These are phyloP conservation scores for Lagenaria siceraria DNA, from an alignment of 306 rosid genomes.

Conservation along the genomic window DNA sequence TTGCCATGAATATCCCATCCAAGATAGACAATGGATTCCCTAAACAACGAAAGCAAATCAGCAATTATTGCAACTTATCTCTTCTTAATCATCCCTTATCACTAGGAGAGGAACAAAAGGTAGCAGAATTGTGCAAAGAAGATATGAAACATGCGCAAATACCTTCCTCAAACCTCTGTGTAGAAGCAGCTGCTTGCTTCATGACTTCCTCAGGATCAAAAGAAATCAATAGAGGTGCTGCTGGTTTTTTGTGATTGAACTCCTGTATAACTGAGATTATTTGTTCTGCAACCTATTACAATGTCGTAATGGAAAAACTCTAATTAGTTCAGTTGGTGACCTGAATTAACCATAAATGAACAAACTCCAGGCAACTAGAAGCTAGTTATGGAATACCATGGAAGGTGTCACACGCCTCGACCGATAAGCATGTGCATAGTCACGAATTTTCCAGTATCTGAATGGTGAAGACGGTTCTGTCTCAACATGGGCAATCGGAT, in stretches of 20 bases:
- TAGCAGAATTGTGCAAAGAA: background rate
- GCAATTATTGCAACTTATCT: background rate
- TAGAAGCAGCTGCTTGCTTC: constrained; percentile 82
- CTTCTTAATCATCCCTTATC: background rate
- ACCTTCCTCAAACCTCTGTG: constrained; percentile 84
- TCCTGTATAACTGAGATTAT: constrained; percentile 57
- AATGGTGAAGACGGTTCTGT: constrained; percentile 30
- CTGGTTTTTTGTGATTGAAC: constrained; percentile 35
- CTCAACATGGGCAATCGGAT: constrained; percentile 33
- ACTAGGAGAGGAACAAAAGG: background rate
- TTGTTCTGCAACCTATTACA: constrained; percentile 55
- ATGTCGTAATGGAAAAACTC: background rate
- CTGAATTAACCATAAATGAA: background rate
- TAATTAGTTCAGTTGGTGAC: background rate
- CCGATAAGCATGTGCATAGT: constrained; percentile 82
- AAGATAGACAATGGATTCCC: constrained; percentile 78
- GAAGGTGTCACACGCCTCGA: constrained; percentile 60
- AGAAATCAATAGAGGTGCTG: constrained; percentile 57
- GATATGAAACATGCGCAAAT: background rate
- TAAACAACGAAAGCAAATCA: constrained; percentile 22
- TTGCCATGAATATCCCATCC: constrained; percentile 90
- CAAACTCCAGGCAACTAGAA: background rate
- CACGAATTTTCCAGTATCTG: constrained; percentile 88
- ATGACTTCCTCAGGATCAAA: constrained; percentile 65
- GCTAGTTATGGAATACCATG: constrained; percentile 23